Percentiles rank a stretch among this genome's conserved stretches.
These are phyloP conservation scores for Sporothrix protearum DNA, from an alignment of 2,329 filamentous ascomycete genomes.

Conservation along the genomic window DNA sequence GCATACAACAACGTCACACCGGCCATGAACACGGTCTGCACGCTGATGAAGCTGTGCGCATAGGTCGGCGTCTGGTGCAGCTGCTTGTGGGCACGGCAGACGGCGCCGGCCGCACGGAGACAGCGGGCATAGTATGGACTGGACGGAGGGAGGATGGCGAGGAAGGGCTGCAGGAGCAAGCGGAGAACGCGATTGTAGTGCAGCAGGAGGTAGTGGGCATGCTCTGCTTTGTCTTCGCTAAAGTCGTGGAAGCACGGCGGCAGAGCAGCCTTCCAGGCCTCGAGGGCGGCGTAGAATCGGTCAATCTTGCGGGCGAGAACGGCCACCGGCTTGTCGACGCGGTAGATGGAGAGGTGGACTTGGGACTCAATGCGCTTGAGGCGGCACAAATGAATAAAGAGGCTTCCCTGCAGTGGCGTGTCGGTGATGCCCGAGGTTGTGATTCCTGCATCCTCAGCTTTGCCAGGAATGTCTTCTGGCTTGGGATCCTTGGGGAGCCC, in stretches of 20 bases:
- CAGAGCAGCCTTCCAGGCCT: constrained; percentile 39
- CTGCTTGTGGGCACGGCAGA: constrained; percentile 43
- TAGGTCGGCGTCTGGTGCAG: constrained; percentile 41
- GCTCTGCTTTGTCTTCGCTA: constrained; percentile 31
- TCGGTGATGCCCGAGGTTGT: constrained; percentile 27
- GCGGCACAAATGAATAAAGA: constrained; percentile 43
- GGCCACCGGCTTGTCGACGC: constrained; percentile 45
- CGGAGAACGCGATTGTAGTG: constrained; percentile 49
- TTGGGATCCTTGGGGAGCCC: constrained; percentile 37
- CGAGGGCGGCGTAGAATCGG: constrained; percentile 43
- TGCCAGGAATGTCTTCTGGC: neutral
- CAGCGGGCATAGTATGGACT: constrained; percentile 47
- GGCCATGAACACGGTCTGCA: constrained; percentile 43
- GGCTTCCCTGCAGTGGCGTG: constrained; percentile 38
- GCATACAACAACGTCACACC: constrained; percentile 41
- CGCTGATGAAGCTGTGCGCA: constrained; percentile 43
- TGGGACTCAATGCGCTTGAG: constrained; percentile 42
- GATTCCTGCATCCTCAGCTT: constrained; percentile 37
- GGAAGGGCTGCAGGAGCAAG: constrained; percentile 51
- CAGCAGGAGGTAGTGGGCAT: constrained; percentile 41
- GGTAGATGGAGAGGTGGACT: constrained; percentile 50
- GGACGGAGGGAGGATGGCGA: constrained; percentile 43
- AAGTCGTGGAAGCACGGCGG: neutral
- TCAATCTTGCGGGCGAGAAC: constrained; percentile 47
- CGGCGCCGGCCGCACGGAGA: constrained; percentile 39